Evolutionary conservation across 345 rosid species (phyloP).

Genomic region (Syzygium aqueum): DNA sequence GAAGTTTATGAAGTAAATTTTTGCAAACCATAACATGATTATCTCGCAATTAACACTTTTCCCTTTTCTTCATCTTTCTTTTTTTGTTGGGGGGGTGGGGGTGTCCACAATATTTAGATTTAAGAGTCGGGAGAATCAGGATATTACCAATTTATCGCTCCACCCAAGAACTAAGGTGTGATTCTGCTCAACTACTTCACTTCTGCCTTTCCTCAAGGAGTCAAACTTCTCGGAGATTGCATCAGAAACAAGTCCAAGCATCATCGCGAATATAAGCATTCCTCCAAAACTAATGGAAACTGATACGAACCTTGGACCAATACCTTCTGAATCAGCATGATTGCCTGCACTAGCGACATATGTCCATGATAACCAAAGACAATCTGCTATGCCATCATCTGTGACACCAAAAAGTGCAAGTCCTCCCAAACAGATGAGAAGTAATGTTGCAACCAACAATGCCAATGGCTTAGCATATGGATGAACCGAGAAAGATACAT

Average conservation of each 20-base stretch:
- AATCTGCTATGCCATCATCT: constrained; percentile 49
- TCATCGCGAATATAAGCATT: constrained; percentile 78
- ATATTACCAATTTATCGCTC: constrained; percentile 74
- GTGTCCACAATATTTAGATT: neutral
- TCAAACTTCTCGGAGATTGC: constrained; percentile 73
- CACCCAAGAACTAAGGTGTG: constrained; percentile 73
- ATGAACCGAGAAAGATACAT: constrained; percentile 47
- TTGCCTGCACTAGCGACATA: constrained; percentile 60
- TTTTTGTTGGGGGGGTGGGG: neutral
- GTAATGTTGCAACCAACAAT: constrained; percentile 49
- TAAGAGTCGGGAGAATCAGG: constrained; percentile 11
- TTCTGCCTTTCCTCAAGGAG: constrained; percentile 63
- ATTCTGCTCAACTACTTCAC: constrained; percentile 60
- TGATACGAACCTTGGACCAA: constrained; percentile 60
- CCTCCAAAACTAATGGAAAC: constrained; percentile 73
- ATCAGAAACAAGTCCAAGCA: constrained; percentile 76
- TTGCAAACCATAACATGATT: neutral
- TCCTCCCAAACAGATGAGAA: constrained; percentile 61
- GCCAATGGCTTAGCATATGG: constrained; percentile 64
- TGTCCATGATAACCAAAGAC: constrained; percentile 76
- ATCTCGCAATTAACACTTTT: neutral
- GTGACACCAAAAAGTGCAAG: constrained; percentile 60
- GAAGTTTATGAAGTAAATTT: neutral
- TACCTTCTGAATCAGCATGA: constrained; percentile 61
- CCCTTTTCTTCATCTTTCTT: neutral